A percentile compares a stretch with the other conserved stretches of the same genome.
phyloP scores from a whole-genome alignment of 805 yeast genomes.

The Wickerhamiella hasegawae region DNA sequence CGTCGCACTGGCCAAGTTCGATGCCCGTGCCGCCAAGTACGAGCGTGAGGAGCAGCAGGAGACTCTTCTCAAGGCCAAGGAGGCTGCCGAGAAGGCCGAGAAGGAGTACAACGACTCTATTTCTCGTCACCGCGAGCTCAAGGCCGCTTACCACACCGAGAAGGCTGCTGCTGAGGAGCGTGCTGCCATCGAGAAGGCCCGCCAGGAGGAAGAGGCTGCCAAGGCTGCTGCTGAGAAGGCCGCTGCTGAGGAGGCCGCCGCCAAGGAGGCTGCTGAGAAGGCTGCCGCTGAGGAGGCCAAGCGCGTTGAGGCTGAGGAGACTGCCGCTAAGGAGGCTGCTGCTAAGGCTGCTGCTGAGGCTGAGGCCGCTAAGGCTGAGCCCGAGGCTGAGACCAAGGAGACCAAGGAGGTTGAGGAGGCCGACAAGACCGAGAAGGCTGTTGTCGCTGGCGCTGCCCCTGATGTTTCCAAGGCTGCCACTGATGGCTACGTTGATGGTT shows the following conservation, averaged over 20 bases:
- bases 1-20: neutral
- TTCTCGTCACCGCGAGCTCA: conserved; percentile 14
- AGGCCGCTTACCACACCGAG: conserved; percentile 14
- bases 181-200: conserved; percentile 8
- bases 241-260: conserved; percentile 8
- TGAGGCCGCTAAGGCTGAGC: conserved; percentile 1
- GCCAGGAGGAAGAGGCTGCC: conserved; percentile 12
- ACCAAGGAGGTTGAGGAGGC: neutral
- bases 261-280: conserved; percentile 6
- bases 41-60: conserved; percentile 5
- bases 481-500: neutral
- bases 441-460: too few species aligned
- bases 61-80: conserved; percentile 5
- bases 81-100: conserved; percentile 11
- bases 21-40: conserved; percentile 2
- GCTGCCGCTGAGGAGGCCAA: conserved; percentile 11
- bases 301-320: conserved; percentile 4
- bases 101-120: conserved; percentile 14
- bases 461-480: neutral
- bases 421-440: neutral
- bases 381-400: neutral
- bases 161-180: conserved; percentile 28
- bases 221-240: conserved; percentile 13
- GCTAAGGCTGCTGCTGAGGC: conserved; percentile 5
- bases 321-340: conserved; percentile 5